Base-by-base conservation (phyloP, 306 rosid species). In the Biancaea sappan region DNA sequence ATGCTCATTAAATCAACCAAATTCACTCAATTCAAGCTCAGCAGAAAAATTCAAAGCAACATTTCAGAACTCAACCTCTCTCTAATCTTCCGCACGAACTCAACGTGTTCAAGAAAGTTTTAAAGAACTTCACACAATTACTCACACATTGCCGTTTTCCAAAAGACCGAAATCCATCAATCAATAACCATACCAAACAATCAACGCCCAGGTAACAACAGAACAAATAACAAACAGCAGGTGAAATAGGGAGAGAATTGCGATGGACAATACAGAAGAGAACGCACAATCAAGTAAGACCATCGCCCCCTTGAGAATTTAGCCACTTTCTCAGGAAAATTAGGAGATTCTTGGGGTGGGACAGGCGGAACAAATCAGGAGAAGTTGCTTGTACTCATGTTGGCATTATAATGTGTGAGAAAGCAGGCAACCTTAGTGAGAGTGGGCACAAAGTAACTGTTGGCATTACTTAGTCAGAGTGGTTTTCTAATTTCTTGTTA, bases 401-500 rank as follows among this genome's bases (percentile, higher is more conserved):
- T 35, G 79, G 13, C 69, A 24, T 67, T 68, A 58, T 2, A 34
- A 54, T 3, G 40, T 8, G 32, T 5, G 34, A 69, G 24, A 80
- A 58, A 69, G 73, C 19, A 19, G 2, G 51, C 9, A 77, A 77
- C 81, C 77, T 81, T 52, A 62, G 40, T 13, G 25, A 1, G 21
- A 67, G 73, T 43, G 73, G 24, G 74, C 50, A 13, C 0, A 52
- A 21, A 72, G 75, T 10, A 47, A 52, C 21, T 56, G 14, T 10
- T 35, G 52, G 63, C 6, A 58, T 59, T 16, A 69, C 85, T 80
- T 77, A 57, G 68, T 32, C 37, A 34, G 73, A 77, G 80, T 72
- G 85, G 84, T 74, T 84, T 78, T 54, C 29, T 32, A 82, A 69
- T 84, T 78, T 54, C 29, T 32, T 21, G 19, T 15, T 11, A 59